Evolutionary conservation across 805 yeast genomes (phyloP).

Genomic region (Candida stauntonica): DNA sequence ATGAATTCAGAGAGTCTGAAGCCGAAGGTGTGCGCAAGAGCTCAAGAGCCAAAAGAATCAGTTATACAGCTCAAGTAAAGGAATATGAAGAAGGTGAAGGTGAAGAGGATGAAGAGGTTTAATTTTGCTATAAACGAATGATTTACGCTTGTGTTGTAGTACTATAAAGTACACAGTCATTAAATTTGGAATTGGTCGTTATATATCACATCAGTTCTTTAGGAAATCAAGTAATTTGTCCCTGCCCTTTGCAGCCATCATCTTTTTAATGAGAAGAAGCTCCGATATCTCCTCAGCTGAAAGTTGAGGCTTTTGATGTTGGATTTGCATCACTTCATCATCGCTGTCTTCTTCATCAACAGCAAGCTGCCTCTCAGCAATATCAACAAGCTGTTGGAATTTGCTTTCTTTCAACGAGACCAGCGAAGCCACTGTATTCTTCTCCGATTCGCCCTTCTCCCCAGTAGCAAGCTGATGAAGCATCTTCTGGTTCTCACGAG

Average conservation of each 20-base stretch:
- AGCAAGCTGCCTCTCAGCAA: conserved; percentile 30
- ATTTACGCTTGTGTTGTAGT: too few species aligned
- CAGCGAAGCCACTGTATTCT: conserved; percentile 31
- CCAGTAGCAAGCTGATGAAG: conserved; percentile 29
- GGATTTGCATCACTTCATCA: conserved; percentile 8
- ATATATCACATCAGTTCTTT: background rate
- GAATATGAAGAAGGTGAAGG: conserved; percentile 19
- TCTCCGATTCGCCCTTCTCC: conserved; percentile 27
- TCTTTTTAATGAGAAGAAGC: too few species aligned
- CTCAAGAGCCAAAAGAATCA: conserved; percentile 32
- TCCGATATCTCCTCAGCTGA: too few species aligned
- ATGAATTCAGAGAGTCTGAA: conserved; percentile 15
- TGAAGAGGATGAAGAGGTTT: too few species aligned
- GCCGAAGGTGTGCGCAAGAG: conserved; percentile 40
- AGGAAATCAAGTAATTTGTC: background rate
- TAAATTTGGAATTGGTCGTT: too few species aligned
- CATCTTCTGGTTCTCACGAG: conserved; percentile 33
- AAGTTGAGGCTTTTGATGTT: background rate
- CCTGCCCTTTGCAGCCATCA: too few species aligned
- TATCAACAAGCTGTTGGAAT: conserved; percentile 43
- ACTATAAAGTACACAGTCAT: too few species aligned
- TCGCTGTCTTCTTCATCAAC: conserved; percentile 21
- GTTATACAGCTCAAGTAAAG: conserved; percentile 29
- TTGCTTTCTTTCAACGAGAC: conserved; percentile 35
- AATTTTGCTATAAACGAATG: too few species aligned